These are phyloP conservation scores for Suillus bovinus DNA, from an alignment of 768 basidiomycete species.

Conservation along the genomic window DNA sequence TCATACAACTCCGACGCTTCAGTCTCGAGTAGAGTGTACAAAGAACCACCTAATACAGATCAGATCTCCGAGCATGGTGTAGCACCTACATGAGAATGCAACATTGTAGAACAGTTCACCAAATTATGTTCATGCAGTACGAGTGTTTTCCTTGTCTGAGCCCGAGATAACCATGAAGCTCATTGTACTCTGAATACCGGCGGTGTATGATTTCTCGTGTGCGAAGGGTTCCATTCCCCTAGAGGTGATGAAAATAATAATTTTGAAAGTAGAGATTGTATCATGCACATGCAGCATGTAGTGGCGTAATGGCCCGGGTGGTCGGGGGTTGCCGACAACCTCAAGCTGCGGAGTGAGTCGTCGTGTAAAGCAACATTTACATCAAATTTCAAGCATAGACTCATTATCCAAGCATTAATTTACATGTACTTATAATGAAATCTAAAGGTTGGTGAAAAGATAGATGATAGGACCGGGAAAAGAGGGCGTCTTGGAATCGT, in stretches of 20 bases:
- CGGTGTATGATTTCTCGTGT: not conserved
- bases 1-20: not conserved
- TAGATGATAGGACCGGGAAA: too few relatives aligned
- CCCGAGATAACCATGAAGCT: not conserved
- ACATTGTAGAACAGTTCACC: not conserved
- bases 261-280: not conserved
- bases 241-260: not conserved
- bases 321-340: not conserved
- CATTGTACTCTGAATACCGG: not conserved
- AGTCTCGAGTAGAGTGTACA: not conserved
- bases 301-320: not conserved
- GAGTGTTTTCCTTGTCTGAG: not conserved
- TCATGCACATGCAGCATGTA: too few relatives aligned
- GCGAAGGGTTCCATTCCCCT: not conserved
- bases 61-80: not conserved
- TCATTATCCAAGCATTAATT: too few relatives aligned
- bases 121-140: not conserved
- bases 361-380: too few relatives aligned
- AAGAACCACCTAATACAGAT: not conserved
- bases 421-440: too few relatives aligned
- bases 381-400: too few relatives aligned
- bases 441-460: too few relatives aligned
- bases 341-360: not conserved
- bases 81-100: not conserved
- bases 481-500: too few relatives aligned